Evolutionary conservation across 176 grass and related monocot genomes (phyloP).

Genomic region (Oryza glumipatula): DNA sequence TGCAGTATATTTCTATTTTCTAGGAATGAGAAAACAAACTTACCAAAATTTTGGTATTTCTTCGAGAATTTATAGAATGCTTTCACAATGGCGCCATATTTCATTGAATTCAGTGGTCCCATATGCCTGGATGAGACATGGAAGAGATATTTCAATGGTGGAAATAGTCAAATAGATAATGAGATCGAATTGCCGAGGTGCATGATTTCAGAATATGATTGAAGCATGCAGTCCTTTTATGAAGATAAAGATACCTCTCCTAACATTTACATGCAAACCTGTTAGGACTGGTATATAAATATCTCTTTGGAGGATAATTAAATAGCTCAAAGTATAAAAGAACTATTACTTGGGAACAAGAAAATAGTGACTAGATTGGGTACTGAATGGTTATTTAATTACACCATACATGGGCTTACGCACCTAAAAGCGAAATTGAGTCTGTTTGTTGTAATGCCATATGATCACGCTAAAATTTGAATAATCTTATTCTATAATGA

Average conservation of each 20-base stretch:
- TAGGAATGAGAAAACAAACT: slow-evolving; percentile 22
- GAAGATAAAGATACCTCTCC: neutral
- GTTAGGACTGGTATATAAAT: slow-evolving; percentile 1
- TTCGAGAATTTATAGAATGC: slow-evolving; percentile 85
- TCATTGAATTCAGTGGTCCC: slow-evolving; percentile 74
- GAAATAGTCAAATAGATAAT: slow-evolving; percentile 5
- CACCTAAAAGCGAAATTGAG: neutral
- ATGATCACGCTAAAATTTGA: neutral
- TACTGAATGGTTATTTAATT: neutral
- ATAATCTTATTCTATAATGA: slow-evolving; percentile 19
- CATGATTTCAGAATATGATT: slow-evolving; percentile 5
- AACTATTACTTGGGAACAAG: neutral
- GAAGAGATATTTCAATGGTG: neutral
- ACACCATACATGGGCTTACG: slow-evolving; percentile 5
- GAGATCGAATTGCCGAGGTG: slow-evolving; percentile 5
- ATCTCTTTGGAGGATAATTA: neutral
- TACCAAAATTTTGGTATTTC: slow-evolving; percentile 94
- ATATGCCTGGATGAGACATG: slow-evolving; percentile 72
- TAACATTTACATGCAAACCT: neutral
- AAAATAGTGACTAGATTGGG: slow-evolving; percentile 23
- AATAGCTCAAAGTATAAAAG: slow-evolving; percentile 3
- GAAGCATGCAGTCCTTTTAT: neutral
- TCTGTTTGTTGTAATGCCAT: neutral
- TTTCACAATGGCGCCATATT: slow-evolving; percentile 74
- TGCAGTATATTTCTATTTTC: neutral